Conservation (phyloP, 805 yeast species). For the Saccharomycopsis vini region DNA sequence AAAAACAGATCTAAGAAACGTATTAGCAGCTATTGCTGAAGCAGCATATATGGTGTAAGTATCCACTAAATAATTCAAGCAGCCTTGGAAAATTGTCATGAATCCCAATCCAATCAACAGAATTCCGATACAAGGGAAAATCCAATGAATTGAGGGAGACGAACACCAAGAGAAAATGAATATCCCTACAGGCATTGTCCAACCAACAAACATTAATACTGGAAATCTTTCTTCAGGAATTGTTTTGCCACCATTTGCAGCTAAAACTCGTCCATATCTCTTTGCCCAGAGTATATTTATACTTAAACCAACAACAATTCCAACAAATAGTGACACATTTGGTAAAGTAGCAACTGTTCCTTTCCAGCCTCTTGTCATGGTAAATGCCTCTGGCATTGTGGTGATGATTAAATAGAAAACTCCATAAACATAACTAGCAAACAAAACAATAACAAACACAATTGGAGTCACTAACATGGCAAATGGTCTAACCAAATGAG, state of each 20-base stretch:
- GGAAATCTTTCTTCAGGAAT: constrained; percentile 57
- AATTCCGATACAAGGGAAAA: constrained; percentile 55
- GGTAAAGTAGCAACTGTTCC: constrained; percentile 29
- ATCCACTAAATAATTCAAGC: constrained; percentile 60
- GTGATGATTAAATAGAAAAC: constrained; percentile 37
- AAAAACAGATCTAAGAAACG: constrained; percentile 54
- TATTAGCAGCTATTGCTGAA: constrained; percentile 58
- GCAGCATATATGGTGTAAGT: constrained; percentile 63
- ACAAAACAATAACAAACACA: constrained; percentile 34
- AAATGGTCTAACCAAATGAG: constrained; percentile 46
- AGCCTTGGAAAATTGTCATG: constrained; percentile 57
- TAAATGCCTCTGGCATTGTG: constrained; percentile 33
- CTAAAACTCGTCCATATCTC: constrained; percentile 31
- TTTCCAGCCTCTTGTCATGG: constrained; percentile 25
- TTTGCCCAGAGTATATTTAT: constrained; percentile 36
- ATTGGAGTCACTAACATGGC: constrained; percentile 39
- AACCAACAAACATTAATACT: constrained; percentile 38
- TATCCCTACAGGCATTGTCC: constrained; percentile 49
- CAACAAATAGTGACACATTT: constrained; percentile 31
- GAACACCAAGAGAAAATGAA: constrained; percentile 67
- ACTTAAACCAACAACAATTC: constrained; percentile 30
- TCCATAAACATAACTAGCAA: constrained; percentile 42
- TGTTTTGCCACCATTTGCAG: constrained; percentile 40
- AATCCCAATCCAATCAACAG: constrained; percentile 50
- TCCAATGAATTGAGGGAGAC: constrained; percentile 45